A percentile compares a stretch with the other conserved stretches of the same genome.
These are phyloP conservation scores for Xanthoconium purpureum DNA, from an alignment of 768 basidiomycete genomes.

Conservation along the genomic window DNA sequence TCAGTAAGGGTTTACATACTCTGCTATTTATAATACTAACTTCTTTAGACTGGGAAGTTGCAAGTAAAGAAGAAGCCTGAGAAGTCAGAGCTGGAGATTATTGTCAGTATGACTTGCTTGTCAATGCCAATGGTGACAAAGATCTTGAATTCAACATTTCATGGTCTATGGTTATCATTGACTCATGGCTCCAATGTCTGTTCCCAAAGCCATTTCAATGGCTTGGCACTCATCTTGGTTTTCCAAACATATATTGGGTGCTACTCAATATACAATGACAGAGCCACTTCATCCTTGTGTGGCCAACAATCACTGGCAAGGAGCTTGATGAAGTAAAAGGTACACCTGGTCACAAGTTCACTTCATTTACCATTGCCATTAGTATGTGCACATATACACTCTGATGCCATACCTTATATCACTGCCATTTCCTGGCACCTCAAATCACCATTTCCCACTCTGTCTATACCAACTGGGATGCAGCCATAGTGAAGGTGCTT, in stretches of 20 bases:
- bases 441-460: background rate
- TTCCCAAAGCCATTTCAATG: slow-evolving; percentile 7
- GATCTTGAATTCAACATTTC: background rate
- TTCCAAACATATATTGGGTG: background rate
- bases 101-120: background rate
- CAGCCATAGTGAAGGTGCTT: background rate
- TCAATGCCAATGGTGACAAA: background rate
- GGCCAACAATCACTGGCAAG: background rate
- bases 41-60: background rate
- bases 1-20: background rate
- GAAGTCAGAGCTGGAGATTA: background rate
- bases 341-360: background rate
- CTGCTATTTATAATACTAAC: background rate
- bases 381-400: background rate
- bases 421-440: background rate
- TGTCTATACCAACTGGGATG: background rate
- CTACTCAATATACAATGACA: background rate
- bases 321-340: background rate
- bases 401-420: background rate
- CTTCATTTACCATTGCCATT: background rate
- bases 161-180: slow-evolving; percentile 1
- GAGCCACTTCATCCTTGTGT: background rate
- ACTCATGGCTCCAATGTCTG: background rate
- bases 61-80: background rate
- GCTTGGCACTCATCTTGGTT: slow-evolving; percentile 1